A percentile compares a stretch with the other conserved stretches of the same genome.
These are phyloP conservation scores for Coniochaeta sp. DNA, from an alignment of 2,329 filamentous ascomycete species.

Conservation along the genomic window DNA sequence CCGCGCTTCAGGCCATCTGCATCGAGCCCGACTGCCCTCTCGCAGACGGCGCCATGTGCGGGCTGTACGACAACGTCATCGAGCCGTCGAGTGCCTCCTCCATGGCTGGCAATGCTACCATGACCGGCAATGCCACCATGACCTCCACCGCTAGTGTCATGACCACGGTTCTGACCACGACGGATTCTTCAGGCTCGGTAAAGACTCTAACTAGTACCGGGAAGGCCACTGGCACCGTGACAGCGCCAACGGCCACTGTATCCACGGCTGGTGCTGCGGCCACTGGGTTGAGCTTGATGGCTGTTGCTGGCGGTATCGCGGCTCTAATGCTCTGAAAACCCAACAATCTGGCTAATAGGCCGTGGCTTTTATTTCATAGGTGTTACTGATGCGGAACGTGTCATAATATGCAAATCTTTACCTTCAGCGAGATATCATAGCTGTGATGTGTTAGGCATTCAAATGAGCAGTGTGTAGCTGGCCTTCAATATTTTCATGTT, in stretches of 20 bases:
- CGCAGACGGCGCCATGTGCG: constrained; percentile 36
- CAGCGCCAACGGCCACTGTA: not conserved
- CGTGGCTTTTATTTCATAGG: not conserved
- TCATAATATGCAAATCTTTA: too few species aligned
- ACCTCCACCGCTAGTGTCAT: not conserved
- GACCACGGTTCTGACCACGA: not conserved
- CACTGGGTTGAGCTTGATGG: constrained; percentile 1
- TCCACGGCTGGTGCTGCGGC: not conserved
- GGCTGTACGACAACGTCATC: constrained; percentile 27
- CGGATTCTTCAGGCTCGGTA: not conserved
- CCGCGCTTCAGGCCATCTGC: constrained; percentile 49
- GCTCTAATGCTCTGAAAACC: not conserved
- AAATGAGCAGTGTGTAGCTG: too few species aligned
- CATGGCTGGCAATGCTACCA: not conserved
- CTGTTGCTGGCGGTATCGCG: constrained; percentile 3
- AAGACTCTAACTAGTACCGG: not conserved
- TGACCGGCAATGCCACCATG: not conserved
- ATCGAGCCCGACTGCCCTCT: constrained; percentile 40
- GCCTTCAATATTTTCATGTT: too few species aligned
- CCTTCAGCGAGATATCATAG: too few species aligned
- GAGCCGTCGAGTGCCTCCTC: constrained; percentile 8
- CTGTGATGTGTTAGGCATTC: too few species aligned
- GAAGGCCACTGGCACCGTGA: not conserved
- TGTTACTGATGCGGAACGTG: not conserved
- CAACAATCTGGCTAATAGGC: not conserved